A percentile compares a stretch with the other conserved stretches of the same genome.
These are phyloP conservation scores for Gentiana straminea DNA, from an alignment of 257 asterid species.

Conservation along the genomic window DNA sequence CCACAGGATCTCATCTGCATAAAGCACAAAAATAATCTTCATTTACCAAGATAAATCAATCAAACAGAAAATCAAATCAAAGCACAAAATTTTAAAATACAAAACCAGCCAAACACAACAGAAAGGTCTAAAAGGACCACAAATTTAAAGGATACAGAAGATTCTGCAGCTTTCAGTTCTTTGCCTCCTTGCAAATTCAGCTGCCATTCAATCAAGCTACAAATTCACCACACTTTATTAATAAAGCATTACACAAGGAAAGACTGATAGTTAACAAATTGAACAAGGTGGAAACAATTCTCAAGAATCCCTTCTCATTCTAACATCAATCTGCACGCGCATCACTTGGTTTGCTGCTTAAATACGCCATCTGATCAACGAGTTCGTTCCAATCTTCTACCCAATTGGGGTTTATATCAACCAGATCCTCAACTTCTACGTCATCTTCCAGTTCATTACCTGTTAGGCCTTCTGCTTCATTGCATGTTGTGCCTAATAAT, in stretches of 20 bases:
- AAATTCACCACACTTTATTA: too few species aligned
- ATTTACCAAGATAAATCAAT: neutral
- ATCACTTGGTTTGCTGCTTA: neutral
- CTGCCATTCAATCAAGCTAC: neutral
- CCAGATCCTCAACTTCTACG: conserved; percentile 56
- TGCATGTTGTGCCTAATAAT: conserved; percentile 24
- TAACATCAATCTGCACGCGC: neutral
- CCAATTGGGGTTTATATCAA: conserved; percentile 43
- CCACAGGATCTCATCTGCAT: conserved; percentile 11
- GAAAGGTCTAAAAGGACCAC: neutral
- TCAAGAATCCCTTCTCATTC: conserved; percentile 1
- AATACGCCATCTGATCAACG: conserved; percentile 24
- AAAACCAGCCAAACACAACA: neutral
- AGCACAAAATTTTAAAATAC: neutral
- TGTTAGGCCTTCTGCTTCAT: conserved; percentile 18
- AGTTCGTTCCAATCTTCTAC: conserved; percentile 44
- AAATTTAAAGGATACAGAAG: conserved; percentile 6
- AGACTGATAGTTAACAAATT: neutral
- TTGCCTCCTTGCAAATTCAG: conserved; percentile 8
- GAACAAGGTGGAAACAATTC: neutral
- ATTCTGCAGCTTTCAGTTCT: neutral
- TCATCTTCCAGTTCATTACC: conserved; percentile 23
- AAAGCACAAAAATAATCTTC: conserved; percentile 2
- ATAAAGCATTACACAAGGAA: too few species aligned
- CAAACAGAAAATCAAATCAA: neutral